Conservation (phyloP, 164 flowering plant genomes). For the Sedum album region DNA sequence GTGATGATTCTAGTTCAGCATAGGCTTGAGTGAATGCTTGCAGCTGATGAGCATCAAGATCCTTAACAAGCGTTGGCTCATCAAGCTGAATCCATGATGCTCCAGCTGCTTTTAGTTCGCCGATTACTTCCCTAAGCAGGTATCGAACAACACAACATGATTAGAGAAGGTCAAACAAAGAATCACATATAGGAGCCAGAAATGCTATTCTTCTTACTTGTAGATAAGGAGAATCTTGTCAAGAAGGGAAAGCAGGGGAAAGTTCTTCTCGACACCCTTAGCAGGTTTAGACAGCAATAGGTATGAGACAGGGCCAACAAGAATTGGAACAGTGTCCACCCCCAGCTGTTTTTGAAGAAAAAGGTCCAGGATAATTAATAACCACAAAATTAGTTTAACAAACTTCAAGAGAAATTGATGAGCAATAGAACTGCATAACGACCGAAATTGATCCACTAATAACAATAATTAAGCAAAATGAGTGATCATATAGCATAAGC, state of each 20-base stretch:
- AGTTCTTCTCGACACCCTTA: conserved; percentile 76
- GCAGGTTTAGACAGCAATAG: conserved; percentile 74
- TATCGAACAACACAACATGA: background rate
- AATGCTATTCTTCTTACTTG: conserved; percentile 33
- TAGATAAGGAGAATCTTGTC: conserved; percentile 62
- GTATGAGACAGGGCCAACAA: conserved; percentile 81
- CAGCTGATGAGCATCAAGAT: conserved; percentile 61
- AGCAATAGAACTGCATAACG: background rate
- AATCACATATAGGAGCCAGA: background rate
- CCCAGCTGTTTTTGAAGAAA: conserved; percentile 41
- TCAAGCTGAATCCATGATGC: conserved; percentile 92
- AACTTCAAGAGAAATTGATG: background rate
- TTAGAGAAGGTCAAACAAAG: background rate
- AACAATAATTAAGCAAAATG: background rate
- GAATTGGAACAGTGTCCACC: conserved; percentile 66
- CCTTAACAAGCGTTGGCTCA: conserved; percentile 73
- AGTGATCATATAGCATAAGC: background rate
- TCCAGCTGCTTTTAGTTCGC: conserved; percentile 84
- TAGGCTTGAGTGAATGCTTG: conserved; percentile 75
- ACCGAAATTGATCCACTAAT: background rate
- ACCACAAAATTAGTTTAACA: background rate
- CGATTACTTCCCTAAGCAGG: conserved; percentile 58
- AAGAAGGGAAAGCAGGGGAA: conserved; percentile 56
- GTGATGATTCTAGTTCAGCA: conserved; percentile 55
- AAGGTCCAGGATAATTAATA: background rate